These are phyloP conservation scores for Cryptosporidium felis DNA, from an alignment of 169 alveolate genomes.

Conservation along the genomic window DNA sequence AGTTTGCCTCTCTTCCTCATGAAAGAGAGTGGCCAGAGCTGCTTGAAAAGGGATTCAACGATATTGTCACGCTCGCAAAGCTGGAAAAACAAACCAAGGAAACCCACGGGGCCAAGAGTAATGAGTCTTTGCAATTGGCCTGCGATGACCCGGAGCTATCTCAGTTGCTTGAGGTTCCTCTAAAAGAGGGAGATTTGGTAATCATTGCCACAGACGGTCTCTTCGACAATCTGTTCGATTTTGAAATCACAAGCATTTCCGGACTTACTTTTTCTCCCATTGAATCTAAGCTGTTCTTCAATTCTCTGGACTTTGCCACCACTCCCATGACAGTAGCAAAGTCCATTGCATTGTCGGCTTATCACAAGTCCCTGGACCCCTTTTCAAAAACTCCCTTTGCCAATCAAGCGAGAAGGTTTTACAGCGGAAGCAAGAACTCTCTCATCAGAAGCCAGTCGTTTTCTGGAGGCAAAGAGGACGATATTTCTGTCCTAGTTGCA, in stretches of 20 bases:
- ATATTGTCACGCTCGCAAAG: slow-evolving; percentile 41
- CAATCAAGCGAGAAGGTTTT: slow-evolving; percentile 54
- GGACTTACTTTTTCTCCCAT: slow-evolving; percentile 35
- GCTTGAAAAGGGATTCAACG: slow-evolving; percentile 36
- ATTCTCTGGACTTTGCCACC: not conserved
- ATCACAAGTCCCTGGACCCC: slow-evolving; percentile 56
- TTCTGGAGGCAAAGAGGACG: slow-evolving; percentile 75
- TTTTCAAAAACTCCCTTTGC: slow-evolving; percentile 56
- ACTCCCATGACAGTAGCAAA: slow-evolving; percentile 67
- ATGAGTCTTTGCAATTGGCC: not conserved
- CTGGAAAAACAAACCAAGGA: slow-evolving; percentile 16
- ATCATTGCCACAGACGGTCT: slow-evolving; percentile 81
- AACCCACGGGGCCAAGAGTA: not conserved
- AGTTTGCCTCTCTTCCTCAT: slow-evolving; percentile 73
- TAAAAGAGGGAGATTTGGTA: slow-evolving; percentile 76
- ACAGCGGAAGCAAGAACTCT: slow-evolving; percentile 9
- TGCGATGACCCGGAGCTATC: slow-evolving; percentile 60
- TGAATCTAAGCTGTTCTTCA: slow-evolving; percentile 46
- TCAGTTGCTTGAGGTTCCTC: slow-evolving; percentile 36
- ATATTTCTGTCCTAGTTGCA: slow-evolving; percentile 73
- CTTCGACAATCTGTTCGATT: slow-evolving; percentile 78
- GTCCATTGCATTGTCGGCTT: slow-evolving; percentile 63
- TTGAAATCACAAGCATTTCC: slow-evolving; percentile 75
- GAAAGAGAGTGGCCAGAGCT: slow-evolving; percentile 61
- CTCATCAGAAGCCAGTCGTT: not conserved